Conservation (phyloP, 108 stramenopile species). For the Skeletonema marinoi region DNA sequence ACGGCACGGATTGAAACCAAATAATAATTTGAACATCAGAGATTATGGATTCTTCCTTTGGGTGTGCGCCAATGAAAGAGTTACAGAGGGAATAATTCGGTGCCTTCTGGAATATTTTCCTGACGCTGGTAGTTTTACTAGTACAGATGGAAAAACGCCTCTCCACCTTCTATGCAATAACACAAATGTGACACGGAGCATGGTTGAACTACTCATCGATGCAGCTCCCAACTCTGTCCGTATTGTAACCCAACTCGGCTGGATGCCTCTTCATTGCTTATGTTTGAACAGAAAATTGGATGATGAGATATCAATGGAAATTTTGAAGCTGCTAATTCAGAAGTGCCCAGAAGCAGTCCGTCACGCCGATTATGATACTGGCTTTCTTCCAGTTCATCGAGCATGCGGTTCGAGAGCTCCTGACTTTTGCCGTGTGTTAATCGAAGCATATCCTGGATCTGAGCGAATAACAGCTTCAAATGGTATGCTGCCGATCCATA, state of each 20-base stretch:
- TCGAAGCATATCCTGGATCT: constrained; percentile 11
- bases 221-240: not conserved
- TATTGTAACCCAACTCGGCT: not conserved
- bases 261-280: not conserved
- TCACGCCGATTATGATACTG: not conserved
- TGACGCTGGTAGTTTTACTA: no score
- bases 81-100: not conserved
- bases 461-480: not conserved
- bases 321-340: not conserved
- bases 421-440: not conserved
- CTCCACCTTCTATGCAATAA: no score
- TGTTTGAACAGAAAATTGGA: not conserved
- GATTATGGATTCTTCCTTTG: not conserved
- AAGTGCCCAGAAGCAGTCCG: not conserved
- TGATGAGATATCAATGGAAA: not conserved
- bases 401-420: not conserved
- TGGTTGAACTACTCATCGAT: constrained; percentile 6
- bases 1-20: not conserved
- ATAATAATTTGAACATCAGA: not conserved
- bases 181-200: not conserved
- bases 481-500: no score
- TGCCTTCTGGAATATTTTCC: no score
- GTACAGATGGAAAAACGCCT: no score
- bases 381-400: constrained; percentile 2
- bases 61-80: not conserved